Conservation (phyloP, 1,284 basidiomycete species). For the Pisolithus thermaeus region DNA sequence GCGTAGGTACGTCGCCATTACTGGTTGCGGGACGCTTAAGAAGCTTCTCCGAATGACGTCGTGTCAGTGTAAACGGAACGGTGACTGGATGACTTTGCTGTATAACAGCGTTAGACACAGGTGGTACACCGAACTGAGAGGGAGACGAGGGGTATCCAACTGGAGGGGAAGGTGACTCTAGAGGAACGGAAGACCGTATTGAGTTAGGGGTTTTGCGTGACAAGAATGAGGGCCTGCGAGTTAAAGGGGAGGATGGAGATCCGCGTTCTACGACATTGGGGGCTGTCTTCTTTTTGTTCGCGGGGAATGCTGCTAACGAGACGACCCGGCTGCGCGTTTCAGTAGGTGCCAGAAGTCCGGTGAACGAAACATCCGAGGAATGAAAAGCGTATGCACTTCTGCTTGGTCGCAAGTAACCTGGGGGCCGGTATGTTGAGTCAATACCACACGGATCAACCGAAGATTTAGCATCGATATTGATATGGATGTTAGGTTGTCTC, state of each 20-base stretch:
- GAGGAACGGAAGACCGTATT: slow-evolving; percentile 17
- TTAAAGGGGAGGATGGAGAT: slow-evolving; percentile 33
- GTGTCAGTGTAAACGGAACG: slow-evolving; percentile 38
- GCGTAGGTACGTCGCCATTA: slow-evolving; percentile 9
- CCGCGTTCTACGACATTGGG: slow-evolving; percentile 9
- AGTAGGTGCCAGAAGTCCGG: not conserved
- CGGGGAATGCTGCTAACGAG: slow-evolving; percentile 38
- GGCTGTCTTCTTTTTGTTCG: slow-evolving; percentile 36
- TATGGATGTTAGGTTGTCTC: slow-evolving; percentile 13
- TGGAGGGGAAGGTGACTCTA: slow-evolving; percentile 34
- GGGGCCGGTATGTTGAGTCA: slow-evolving; percentile 11
- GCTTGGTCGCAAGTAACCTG: slow-evolving; percentile 20
- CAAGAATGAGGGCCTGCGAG: slow-evolving; percentile 55
- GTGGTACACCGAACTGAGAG: slow-evolving; percentile 38
- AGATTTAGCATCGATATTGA: slow-evolving; percentile 21
- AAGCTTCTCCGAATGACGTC: slow-evolving; percentile 46
- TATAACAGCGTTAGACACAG: slow-evolving; percentile 22
- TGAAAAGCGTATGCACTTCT: slow-evolving; percentile 21
- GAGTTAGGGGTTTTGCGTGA: slow-evolving; percentile 32
- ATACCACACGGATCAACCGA: slow-evolving; percentile 17
- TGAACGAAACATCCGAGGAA: slow-evolving; percentile 1
- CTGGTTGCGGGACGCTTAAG: slow-evolving; percentile 19
- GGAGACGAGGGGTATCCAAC: slow-evolving; percentile 47
- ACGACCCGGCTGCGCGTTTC: slow-evolving; percentile 37
- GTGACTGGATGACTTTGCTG: slow-evolving; percentile 12